Evolutionary conservation across 768 basidiomycete genomes (phyloP), one percentile per base, ranked within the genome.

Genomic region (Nidula microcarpa): DNA sequence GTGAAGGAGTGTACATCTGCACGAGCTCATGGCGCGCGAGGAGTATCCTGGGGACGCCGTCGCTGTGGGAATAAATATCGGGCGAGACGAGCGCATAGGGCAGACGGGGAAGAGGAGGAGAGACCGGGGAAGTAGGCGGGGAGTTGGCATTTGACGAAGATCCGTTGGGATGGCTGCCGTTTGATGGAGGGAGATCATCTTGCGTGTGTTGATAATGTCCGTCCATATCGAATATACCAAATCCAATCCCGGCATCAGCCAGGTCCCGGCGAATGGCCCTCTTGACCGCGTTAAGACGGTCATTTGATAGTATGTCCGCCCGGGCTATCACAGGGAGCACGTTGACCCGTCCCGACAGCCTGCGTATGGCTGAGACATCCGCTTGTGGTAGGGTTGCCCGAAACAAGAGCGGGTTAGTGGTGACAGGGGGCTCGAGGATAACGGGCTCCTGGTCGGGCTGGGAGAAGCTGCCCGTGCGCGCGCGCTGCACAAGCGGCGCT

Each of bases 41-140:
- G 30, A 78, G 67, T 30, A 74, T 69, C 54, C 84, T 76, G 41
- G 77, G 68, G 50, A 91, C 85, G 8, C 90, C 90, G 63, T 91
- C 90, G 66, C 86, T 89, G 69, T 91, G 89, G 49, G 88, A 87
- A 70, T 90, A 92, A 52, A 80, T 76, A 69, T 92, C 91, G 16
- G 91, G 91, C 6, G 91, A 87, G 62, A 91, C 83, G 65, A 92
- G 79, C 13, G 91, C 87, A 69, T 89, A 91, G n/a, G 90, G 90
- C 50, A 91, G 77, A 53, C 85, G 82, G 61, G 85, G 66, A 55
- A 82, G 74, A 47, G 84, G 74, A 53, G 84, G 74, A 43, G 80
- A 68, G 56, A 79, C 77, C 49, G 87, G 87, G 23, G 87, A 86
- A 49, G 80, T 79, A 44, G 87, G 86, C 43, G 89, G 87, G 18